These are phyloP conservation scores for Thelephora ganbajun DNA, from an alignment of 768 basidiomycete species.

Conservation along the genomic window DNA sequence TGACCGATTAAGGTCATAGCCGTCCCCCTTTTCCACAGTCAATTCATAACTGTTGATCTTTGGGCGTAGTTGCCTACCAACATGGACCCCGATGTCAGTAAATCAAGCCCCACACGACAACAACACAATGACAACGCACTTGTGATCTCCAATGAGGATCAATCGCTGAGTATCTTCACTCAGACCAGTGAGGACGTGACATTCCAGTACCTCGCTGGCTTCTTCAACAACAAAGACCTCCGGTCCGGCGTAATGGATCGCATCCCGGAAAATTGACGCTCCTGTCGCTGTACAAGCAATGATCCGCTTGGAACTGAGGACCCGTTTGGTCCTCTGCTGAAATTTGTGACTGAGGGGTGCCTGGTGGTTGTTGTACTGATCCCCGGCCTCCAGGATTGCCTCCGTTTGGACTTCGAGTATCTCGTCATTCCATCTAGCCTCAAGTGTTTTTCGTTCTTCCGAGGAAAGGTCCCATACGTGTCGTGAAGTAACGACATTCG, in stretches of 20 bases:
- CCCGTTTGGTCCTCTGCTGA: slow-evolving; percentile 16
- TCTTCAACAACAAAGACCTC: slow-evolving; percentile 54
- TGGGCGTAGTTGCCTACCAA: slow-evolving; percentile 49
- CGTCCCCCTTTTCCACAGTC: slow-evolving; percentile 55
- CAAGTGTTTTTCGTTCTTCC: slow-evolving; percentile 13
- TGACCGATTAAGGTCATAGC: slow-evolving; percentile 52
- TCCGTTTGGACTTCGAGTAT: slow-evolving; percentile 21
- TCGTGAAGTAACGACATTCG: slow-evolving; percentile 11
- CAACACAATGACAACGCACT: slow-evolving; percentile 25
- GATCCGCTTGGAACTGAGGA: slow-evolving; percentile 34
- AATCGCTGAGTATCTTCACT: slow-evolving; percentile 31
- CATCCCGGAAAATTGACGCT: slow-evolving; percentile 42
- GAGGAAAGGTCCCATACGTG: slow-evolving; percentile 25
- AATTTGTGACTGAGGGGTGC: slow-evolving; percentile 23
- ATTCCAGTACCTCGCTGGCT: slow-evolving; percentile 60
- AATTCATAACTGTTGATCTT: slow-evolving; percentile 54
- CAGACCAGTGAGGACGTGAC: slow-evolving; percentile 48
- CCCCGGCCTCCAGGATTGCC: slow-evolving; percentile 17
- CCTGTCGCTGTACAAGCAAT: slow-evolving; percentile 60
- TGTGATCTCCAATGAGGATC: slow-evolving; percentile 61
- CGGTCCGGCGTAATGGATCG: slow-evolving; percentile 30
- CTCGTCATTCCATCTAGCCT: slow-evolving; percentile 21
- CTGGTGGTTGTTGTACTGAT: slow-evolving; percentile 26
- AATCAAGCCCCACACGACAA: not conserved
- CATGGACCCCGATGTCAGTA: not conserved